Conservation (phyloP, 1,284 basidiomycete species). For the Boletus smithii region DNA sequence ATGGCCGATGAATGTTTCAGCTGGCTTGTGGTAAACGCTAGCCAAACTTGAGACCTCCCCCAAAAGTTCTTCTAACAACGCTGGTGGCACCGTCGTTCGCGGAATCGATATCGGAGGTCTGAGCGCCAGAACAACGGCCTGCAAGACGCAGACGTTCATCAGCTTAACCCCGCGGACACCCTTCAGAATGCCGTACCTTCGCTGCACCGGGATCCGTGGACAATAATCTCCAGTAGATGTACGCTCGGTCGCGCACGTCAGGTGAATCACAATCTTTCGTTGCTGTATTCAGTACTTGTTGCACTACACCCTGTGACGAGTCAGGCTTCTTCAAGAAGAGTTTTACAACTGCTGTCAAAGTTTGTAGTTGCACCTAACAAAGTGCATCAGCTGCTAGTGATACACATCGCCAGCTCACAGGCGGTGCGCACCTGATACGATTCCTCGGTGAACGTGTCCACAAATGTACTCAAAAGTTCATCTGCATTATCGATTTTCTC, state of each 20-base stretch:
- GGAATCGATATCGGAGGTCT: conserved; percentile 93
- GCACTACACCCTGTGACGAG: conserved; percentile 85
- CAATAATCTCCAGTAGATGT: conserved; percentile 94
- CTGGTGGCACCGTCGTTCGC: conserved; percentile 85
- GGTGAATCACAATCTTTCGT: conserved; percentile 97
- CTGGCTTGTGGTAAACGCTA: conserved; percentile 95
- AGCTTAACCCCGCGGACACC: neutral
- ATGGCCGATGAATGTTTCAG: conserved; percentile 84
- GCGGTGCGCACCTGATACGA: conserved; percentile 68
- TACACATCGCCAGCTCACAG: neutral
- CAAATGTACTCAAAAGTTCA: conserved; percentile 86
- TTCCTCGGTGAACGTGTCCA: conserved; percentile 92
- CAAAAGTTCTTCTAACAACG: conserved; percentile 90
- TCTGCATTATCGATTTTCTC: conserved; percentile 96
- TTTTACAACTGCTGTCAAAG: conserved; percentile 94
- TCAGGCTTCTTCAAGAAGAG: conserved; percentile 95
- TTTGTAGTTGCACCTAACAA: conserved; percentile 85
- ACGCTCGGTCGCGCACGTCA: conserved; percentile 93
- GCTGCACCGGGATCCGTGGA: conserved; percentile 93
- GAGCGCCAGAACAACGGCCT: conserved; percentile 89
- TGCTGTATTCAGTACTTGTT: conserved; percentile 86
- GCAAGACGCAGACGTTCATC: conserved; percentile 5
- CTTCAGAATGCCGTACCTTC: conserved; percentile 55
- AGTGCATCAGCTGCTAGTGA: neutral
- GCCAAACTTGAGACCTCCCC: conserved; percentile 85